Base-by-base conservation (phyloP, 257 asterid genomes). In the Haberlea rhodopensis region DNA sequence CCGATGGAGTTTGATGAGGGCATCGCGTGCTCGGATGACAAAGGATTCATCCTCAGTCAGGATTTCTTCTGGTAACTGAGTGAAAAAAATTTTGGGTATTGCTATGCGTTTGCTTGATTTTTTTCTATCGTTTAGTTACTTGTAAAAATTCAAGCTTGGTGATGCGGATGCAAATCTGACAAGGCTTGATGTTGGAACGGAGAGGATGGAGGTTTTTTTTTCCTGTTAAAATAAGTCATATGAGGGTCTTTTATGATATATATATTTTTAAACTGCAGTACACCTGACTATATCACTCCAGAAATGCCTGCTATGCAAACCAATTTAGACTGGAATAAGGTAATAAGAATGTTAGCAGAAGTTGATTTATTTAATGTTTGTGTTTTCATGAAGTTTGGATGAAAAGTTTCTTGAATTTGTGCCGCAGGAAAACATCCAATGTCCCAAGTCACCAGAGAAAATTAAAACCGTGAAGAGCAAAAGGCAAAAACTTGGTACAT, bases 221-320 rank as follows among this genome's bases (percentile, higher is more conserved):
- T 40, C n/a, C n/a, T 31, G 11, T 31, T 31, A 31, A 11, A 31
- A 31, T 31, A 9, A 31, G 11, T 5, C 37, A 2, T 31, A 8
- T 2, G 48, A 40, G 48, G n/a, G 18, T 40, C 1, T 5, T 4
- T 15, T 29, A 71, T 23, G 60, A 26, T 60, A 67, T 57, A 22
- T 10, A 16, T 67, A 8, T 9, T 48, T 22, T 34, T 49, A 22
- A 54, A 5, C 9, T 79, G 76, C 58, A 91, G 97, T 62, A 91
- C 97, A 0, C 97, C 96, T 4, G 98, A 91, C 75, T 91, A 91
- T 71, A 83, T 91, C 32, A 91, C 98, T 1, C 98, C 98, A 7
- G 97, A 90, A 62, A 81, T 80, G 69, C 85, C 89, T 3, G 76
- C 84, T 13, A 24, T 71, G 54, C 70, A 62, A 6, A 77, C 54